Evolutionary conservation across 371 early-diverging fungal species (phyloP).

Genomic region (Mucor piriformis): DNA sequence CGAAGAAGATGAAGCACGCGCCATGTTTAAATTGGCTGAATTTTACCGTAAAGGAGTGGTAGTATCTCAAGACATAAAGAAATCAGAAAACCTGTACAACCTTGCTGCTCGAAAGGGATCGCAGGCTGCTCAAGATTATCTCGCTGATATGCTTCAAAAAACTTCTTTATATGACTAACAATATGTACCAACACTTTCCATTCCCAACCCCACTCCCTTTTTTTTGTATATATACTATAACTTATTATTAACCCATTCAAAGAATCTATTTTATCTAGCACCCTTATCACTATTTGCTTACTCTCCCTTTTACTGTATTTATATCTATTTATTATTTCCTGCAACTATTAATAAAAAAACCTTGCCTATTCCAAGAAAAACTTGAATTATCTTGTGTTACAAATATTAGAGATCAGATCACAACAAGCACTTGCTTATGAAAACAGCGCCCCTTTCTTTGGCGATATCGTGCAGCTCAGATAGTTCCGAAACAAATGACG

Average conservation of each 20-base stretch:
- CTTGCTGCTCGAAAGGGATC: conserved; percentile 33
- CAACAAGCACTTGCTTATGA: no score
- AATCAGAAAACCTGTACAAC: conserved; percentile 28
- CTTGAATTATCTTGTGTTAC: no score
- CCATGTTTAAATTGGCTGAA: conserved; percentile 41
- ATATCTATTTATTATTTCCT: neutral
- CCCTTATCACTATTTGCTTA: neutral
- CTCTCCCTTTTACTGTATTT: neutral
- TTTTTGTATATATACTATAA: neutral
- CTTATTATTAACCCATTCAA: neutral
- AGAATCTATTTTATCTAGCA: neutral
- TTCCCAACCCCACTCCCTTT: neutral
- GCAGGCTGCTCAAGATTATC: conserved; percentile 24
- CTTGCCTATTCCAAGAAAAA: neutral
- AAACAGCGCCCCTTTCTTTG: no score
- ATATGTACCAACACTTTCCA: neutral
- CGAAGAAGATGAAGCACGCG: conserved; percentile 32
- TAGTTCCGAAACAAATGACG: no score
- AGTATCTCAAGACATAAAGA: conserved; percentile 14
- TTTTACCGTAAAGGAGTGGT: conserved; percentile 39
- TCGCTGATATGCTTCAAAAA: conserved; percentile 15
- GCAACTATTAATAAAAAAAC: neutral
- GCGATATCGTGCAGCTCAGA: no score
- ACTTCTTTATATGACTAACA: conserved; percentile 4
- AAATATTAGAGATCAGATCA: no score